phyloP scores from a whole-genome alignment of 2,329 filamentous ascomycete species.

The Penicillium sp. region DNA sequence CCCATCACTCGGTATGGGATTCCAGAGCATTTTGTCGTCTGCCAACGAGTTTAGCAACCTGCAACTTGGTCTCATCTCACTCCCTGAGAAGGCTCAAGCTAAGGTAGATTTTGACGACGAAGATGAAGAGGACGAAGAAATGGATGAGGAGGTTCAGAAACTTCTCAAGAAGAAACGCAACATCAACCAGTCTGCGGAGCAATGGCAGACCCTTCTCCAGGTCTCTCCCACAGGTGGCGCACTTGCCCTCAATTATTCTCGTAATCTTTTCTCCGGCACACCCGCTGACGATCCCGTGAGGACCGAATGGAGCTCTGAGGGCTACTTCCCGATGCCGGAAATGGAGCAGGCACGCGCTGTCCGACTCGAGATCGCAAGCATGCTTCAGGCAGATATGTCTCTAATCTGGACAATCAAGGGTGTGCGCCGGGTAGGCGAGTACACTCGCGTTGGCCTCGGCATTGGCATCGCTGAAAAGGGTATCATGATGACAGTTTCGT shows the following conservation, averaged over 20 bases:
- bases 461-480: slow-evolving; percentile 38
- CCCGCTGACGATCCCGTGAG: slow-evolving; percentile 31
- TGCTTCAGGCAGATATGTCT: slow-evolving; percentile 28
- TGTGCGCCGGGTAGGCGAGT: slow-evolving; percentile 36
- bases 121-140: slow-evolving; percentile 21
- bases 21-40: slow-evolving; percentile 18
- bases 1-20: slow-evolving; percentile 24
- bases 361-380: slow-evolving; percentile 33
- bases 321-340: slow-evolving; percentile 34
- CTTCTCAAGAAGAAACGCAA: slow-evolving; percentile 16
- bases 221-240: slow-evolving; percentile 29
- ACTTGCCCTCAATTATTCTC: slow-evolving; percentile 35
- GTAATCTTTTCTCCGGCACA: slow-evolving; percentile 39
- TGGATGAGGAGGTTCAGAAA: slow-evolving; percentile 13
- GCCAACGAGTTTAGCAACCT: slow-evolving; percentile 30
- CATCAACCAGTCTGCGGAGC: slow-evolving; percentile 28
- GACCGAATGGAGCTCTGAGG: slow-evolving; percentile 43
- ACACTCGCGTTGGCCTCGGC: slow-evolving; percentile 40
- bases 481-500: slow-evolving; percentile 39
- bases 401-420: slow-evolving; percentile 37
- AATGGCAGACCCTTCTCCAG: slow-evolving; percentile 33
- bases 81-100: slow-evolving; percentile 21
- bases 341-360: slow-evolving; percentile 32
- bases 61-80: slow-evolving; percentile 34
- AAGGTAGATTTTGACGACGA: slow-evolving; percentile 22